phyloP scores from a whole-genome alignment of 768 basidiomycete genomes.

The Tulasnella calospora region DNA sequence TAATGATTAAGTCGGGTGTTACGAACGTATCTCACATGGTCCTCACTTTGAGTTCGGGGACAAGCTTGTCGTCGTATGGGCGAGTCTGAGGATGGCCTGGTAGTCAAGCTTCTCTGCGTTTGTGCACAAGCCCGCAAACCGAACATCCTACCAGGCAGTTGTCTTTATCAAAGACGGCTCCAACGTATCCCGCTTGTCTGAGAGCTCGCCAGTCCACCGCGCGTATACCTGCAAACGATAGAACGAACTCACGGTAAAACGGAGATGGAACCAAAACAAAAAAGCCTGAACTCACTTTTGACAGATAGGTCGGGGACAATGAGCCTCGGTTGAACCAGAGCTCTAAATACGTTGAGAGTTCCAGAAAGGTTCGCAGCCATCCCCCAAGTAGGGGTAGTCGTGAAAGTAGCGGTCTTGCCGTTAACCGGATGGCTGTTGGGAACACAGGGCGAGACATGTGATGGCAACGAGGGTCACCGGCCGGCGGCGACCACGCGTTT shows the following conservation, averaged over 20 bases:
- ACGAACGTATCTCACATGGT: not conserved
- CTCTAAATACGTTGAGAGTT: conserved; percentile 22
- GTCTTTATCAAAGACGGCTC: conserved; percentile 96
- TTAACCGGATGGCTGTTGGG: not conserved
- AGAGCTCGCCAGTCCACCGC: conserved; percentile 72
- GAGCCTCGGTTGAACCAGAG: conserved; percentile 56
- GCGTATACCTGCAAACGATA: conserved; percentile 58
- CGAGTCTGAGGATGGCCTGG: conserved; percentile 52
- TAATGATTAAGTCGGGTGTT: not conserved
- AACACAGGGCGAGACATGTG: not conserved
- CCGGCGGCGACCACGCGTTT: not conserved
- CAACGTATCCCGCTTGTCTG: conserved; percentile 69
- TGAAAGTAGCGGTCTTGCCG: not conserved
- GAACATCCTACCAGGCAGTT: conserved; percentile 74
- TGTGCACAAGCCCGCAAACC: not conserved
- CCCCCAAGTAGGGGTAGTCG: not conserved
- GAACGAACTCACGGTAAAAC: not conserved
- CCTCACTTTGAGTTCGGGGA: conserved; percentile 68
- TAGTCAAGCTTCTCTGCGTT: not conserved
- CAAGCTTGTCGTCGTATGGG: conserved; percentile 68
- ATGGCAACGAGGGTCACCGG: conserved; percentile 1
- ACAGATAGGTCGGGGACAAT: conserved; percentile 61
- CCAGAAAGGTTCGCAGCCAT: conserved; percentile 20
- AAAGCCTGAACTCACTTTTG: conserved; percentile 49
- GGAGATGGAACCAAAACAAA: not conserved